These are phyloP conservation scores for Neurospora pannonica DNA, from an alignment of 495 filamentous ascomycete genomes.

Conservation along the genomic window DNA sequence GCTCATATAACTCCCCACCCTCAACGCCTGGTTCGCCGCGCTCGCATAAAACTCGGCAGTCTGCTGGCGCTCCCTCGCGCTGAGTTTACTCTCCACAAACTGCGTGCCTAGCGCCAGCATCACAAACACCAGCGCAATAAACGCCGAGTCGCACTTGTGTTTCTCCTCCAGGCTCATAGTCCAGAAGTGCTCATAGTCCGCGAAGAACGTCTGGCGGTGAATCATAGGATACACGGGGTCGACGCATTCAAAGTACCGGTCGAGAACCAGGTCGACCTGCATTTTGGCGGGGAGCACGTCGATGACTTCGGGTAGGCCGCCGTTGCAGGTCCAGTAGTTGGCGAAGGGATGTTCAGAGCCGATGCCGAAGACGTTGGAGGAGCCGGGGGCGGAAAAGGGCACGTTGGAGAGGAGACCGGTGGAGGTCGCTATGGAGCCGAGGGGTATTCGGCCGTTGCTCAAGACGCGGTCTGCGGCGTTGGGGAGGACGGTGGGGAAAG, in stretches of 20 bases:
- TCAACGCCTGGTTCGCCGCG: constrained; percentile 59
- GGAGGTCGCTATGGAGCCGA: constrained; percentile 38
- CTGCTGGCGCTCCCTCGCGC: constrained; percentile 47
- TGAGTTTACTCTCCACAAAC: constrained; percentile 48
- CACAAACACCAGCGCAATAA: constrained; percentile 56
- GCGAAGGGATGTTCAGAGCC: constrained; percentile 57
- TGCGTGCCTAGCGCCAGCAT: constrained; percentile 67
- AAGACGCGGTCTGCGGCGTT: constrained; percentile 38
- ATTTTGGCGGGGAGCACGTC: constrained; percentile 58
- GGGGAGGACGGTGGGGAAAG: constrained; percentile 24
- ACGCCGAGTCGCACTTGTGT: constrained; percentile 43
- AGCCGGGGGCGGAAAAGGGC: constrained; percentile 51
- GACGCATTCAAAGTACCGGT: constrained; percentile 62
- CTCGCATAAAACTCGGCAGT: constrained; percentile 70
- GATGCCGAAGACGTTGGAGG: constrained; percentile 61
- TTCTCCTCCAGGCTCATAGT: constrained; percentile 40
- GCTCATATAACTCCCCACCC: constrained; percentile 59
- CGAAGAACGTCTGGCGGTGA: constrained; percentile 54
- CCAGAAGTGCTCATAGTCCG: constrained; percentile 67
- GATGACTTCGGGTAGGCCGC: constrained; percentile 61
- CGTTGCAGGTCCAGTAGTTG: constrained; percentile 70
- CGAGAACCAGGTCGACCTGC: constrained; percentile 60
- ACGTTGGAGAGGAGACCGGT: constrained; percentile 57
- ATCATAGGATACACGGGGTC: constrained; percentile 70
- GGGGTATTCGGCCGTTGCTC: constrained; percentile 23